phyloP scores from a whole-genome alignment of 1,284 basidiomycete genomes.

The Testicularia cyperi region DNA sequence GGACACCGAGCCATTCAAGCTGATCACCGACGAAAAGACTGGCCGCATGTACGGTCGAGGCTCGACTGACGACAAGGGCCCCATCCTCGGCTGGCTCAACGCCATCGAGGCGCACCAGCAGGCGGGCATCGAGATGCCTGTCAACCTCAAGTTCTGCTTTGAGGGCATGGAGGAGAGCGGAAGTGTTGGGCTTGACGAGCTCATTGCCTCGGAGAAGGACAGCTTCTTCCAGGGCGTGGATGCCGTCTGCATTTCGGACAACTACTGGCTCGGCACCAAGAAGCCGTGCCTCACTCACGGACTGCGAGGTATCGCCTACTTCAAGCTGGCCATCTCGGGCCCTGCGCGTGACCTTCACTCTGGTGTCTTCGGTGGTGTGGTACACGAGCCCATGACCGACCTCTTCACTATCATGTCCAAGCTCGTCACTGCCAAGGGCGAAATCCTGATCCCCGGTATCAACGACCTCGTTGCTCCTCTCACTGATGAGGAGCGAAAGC shows the following conservation, averaged over 20 bases:
- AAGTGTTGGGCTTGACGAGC: constrained; percentile 86
- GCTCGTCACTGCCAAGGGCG: constrained; percentile 78
- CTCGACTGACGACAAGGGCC: constrained; percentile 59
- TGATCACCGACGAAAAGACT: constrained; percentile 71
- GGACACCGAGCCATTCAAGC: constrained; percentile 81
- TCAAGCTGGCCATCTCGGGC: constrained; percentile 78
- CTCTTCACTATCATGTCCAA: constrained; percentile 67
- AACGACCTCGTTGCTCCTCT: constrained; percentile 81
- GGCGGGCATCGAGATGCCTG: constrained; percentile 76
- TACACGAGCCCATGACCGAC: constrained; percentile 68
- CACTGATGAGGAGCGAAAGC: constrained; percentile 74
- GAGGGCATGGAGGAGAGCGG: constrained; percentile 98
- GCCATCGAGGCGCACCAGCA: constrained; percentile 83
- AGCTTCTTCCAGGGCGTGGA: constrained; percentile 88
- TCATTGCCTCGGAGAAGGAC: constrained; percentile 78
- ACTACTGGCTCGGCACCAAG: constrained; percentile 61
- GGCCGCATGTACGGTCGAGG: constrained; percentile 78
- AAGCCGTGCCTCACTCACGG: constrained; percentile 61
- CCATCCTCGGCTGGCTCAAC: constrained; percentile 83
- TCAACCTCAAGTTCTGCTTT: constrained; percentile 91
- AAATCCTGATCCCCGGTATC: constrained; percentile 87
- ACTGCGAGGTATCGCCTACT: constrained; percentile 82
- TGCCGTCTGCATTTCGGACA: constrained; percentile 80
- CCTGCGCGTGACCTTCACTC: constrained; percentile 90
- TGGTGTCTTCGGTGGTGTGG: constrained; percentile 63